These are phyloP conservation scores for Fistulinella staudtii DNA, from an alignment of 1,284 basidiomycete species.

Conservation along the genomic window DNA sequence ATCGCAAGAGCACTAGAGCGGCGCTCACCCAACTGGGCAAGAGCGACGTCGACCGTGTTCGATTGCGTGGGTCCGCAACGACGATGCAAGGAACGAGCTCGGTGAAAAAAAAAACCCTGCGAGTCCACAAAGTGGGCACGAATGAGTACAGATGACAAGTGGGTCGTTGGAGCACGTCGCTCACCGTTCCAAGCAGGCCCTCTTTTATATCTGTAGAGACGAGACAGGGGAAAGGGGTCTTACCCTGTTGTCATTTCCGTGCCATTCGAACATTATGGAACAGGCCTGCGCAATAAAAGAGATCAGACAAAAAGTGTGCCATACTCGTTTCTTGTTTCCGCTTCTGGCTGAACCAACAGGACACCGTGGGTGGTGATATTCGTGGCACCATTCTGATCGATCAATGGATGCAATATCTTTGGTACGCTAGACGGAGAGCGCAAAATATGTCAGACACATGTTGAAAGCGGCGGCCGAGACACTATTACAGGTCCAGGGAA, in stretches of 20 bases:
- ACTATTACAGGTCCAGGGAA: neutral
- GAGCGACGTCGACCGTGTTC: constrained; percentile 28
- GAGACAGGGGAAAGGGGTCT: neutral
- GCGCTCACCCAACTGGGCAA: constrained; percentile 26
- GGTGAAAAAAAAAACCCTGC: constrained; percentile 12
- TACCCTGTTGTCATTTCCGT: constrained; percentile 4
- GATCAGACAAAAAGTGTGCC: constrained; percentile 7
- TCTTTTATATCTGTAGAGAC: constrained; percentile 17
- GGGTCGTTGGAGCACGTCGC: constrained; percentile 5
- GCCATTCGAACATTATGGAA: neutral
- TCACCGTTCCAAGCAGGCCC: constrained; percentile 12
- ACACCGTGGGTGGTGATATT: constrained; percentile 3
- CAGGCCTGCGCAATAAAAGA: constrained; percentile 3
- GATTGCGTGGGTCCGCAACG: constrained; percentile 36
- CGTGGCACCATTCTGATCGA: constrained; percentile 6
- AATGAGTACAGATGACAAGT: constrained; percentile 3
- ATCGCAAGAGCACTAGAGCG: constrained; percentile 55
- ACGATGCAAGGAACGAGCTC: constrained; percentile 39
- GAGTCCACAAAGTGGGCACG: constrained; percentile 3
- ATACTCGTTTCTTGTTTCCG: neutral
- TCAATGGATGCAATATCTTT: constrained; percentile 8
- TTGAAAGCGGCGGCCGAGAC: too few species aligned
- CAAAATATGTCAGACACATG: constrained; percentile 7
- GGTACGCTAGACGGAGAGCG: constrained; percentile 7
- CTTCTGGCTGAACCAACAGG: constrained; percentile 1